phyloP scores from a whole-genome alignment of 805 yeast species.

The Candida ortonii region DNA sequence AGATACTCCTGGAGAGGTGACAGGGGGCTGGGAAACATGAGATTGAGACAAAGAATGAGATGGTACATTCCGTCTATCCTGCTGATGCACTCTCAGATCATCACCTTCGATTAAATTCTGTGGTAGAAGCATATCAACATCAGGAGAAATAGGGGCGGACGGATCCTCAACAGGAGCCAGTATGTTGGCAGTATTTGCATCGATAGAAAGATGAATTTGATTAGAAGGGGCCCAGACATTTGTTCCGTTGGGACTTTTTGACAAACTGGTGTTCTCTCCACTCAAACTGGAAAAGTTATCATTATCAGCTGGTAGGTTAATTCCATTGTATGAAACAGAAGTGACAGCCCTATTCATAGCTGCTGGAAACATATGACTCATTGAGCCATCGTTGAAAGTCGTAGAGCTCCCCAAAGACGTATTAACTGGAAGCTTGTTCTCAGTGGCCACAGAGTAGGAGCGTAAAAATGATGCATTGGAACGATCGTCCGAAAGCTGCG shows the following conservation, averaged over 20 bases:
- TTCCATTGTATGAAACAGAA: slow-evolving; percentile 8
- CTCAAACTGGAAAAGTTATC: slow-evolving; percentile 13
- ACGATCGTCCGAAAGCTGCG: slow-evolving; percentile 25
- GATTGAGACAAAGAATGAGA: slow-evolving; percentile 1
- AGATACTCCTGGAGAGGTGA: slow-evolving; percentile 16
- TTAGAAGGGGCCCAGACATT: slow-evolving; percentile 16
- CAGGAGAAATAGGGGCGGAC: slow-evolving; percentile 12
- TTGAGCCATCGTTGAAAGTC: slow-evolving; percentile 16
- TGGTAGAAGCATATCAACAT: slow-evolving; percentile 28
- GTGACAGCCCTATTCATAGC: slow-evolving; percentile 27
- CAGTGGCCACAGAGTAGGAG: slow-evolving; percentile 22
- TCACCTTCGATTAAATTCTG: slow-evolving; percentile 31
- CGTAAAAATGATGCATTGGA: slow-evolving; percentile 28
- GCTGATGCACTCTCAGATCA: slow-evolving; percentile 12
- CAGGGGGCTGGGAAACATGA: slow-evolving; percentile 3
- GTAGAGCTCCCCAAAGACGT: slow-evolving; percentile 20
- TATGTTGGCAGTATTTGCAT: slow-evolving; percentile 3
- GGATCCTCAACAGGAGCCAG: slow-evolving; percentile 1
- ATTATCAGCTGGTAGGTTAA: slow-evolving; percentile 17
- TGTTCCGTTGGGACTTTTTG: slow-evolving; percentile 13
- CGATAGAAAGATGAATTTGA: slow-evolving; percentile 7
- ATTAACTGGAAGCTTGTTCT: slow-evolving; percentile 11
- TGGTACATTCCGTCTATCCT: slow-evolving; percentile 2
- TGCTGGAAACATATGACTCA: slow-evolving; percentile 19
- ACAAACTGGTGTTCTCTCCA: slow-evolving; percentile 6